Evolutionary conservation across 208 protist species (phyloP).

Genomic region (Trypanosoma mega): DNA sequence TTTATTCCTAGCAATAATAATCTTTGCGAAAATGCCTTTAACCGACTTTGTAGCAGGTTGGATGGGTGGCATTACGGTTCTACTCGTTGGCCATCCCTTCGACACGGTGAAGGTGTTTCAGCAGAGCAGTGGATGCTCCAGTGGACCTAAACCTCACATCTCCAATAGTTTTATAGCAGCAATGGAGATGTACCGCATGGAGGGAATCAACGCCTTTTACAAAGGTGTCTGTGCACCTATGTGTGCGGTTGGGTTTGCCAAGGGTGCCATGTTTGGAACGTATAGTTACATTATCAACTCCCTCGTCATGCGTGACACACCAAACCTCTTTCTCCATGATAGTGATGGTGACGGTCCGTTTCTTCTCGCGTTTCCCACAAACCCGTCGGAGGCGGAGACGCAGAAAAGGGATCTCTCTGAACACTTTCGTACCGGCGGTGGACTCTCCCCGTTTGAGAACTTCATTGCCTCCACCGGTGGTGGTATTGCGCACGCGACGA

Average conservation of each 20-base stretch:
- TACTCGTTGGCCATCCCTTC: conserved; percentile 27
- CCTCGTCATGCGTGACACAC: conserved; percentile 9
- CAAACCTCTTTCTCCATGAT: conserved; percentile 2
- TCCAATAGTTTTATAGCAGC: conserved; percentile 6
- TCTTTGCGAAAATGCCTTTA: neutral
- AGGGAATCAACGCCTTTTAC: conserved; percentile 27
- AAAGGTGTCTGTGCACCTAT: conserved; percentile 28
- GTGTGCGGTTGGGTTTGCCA: conserved; percentile 28
- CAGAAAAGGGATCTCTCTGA: conserved; percentile 25
- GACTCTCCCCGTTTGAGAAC: conserved; percentile 25
- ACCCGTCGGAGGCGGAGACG: neutral
- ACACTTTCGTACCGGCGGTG: conserved; percentile 23
- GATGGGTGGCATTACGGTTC: conserved; percentile 29
- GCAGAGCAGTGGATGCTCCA: conserved; percentile 4
- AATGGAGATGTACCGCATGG: conserved; percentile 10
- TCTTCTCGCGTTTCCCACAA: neutral
- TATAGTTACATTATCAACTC: conserved; percentile 26
- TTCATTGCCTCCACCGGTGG: conserved; percentile 24
- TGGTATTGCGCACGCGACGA: conserved; percentile 22
- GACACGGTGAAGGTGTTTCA: conserved; percentile 33
- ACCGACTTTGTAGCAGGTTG: conserved; percentile 30
- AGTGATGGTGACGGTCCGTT: conserved; percentile 8
- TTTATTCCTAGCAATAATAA: too few relatives aligned
- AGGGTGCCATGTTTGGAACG: conserved; percentile 19
- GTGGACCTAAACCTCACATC: too few relatives aligned